These are phyloP conservation scores for Huntiella moniliformis DNA, from an alignment of 2,329 filamentous ascomycete genomes.

Conservation along the genomic window DNA sequence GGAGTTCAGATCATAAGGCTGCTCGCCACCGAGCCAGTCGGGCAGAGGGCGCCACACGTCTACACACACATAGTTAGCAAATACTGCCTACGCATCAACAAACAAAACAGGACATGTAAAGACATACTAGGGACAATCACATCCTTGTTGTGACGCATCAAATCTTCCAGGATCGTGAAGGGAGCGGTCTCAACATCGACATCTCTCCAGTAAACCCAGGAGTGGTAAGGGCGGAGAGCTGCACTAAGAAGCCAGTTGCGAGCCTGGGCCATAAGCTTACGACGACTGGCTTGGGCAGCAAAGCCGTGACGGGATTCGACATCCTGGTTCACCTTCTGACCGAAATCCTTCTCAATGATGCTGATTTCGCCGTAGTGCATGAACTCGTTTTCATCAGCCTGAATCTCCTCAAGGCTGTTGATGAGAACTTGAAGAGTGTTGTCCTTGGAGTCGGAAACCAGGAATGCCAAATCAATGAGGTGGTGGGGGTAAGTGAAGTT, in stretches of 20 bases:
- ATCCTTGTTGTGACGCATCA: conserved; percentile 98
- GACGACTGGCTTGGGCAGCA: conserved; percentile 76
- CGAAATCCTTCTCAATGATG: conserved; percentile 97
- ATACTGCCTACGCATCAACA: not conserved
- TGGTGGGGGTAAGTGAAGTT: conserved; percentile 97
- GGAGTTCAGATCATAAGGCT: conserved; percentile 94
- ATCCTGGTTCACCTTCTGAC: conserved; percentile 92
- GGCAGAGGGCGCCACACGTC: conserved; percentile 97
- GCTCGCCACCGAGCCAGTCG: conserved; percentile 95
- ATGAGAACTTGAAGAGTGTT: conserved; percentile 61
- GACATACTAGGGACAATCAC: conserved; percentile 91
- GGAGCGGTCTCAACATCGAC: conserved; percentile 96
- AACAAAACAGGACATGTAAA: not conserved
- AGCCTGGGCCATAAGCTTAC: conserved; percentile 95
- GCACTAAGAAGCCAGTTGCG: conserved; percentile 93
- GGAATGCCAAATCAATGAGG: conserved; percentile 85
- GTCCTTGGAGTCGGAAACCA: conserved; percentile 95
- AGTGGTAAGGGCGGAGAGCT: conserved; percentile 81
- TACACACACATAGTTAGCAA: conserved; percentile 26
- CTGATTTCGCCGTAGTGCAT: conserved; percentile 89
- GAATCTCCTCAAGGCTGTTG: conserved; percentile 57
- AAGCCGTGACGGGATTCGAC: conserved; percentile 96
- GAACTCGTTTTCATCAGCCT: conserved; percentile 58
- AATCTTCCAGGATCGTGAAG: conserved; percentile 86
- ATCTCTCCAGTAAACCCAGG: conserved; percentile 98